Evolutionary conservation across 2,329 filamentous ascomycete species (phyloP), one percentile per base, ranked within the genome.

Genomic region (Botrytis sinoallii): DNA sequence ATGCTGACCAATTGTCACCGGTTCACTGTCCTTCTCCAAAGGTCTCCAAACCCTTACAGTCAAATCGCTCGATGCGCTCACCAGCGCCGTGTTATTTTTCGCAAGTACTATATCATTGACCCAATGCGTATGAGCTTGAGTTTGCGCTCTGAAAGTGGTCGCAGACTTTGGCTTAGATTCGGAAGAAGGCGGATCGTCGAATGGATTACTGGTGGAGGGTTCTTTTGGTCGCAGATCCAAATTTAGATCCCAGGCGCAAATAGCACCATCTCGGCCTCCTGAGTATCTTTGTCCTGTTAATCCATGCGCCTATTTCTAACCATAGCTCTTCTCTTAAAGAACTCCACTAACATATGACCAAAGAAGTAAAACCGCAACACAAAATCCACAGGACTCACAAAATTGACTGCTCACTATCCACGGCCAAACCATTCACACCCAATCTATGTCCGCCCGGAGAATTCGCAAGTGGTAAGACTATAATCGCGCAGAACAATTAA

Each of bases 161-260:
- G 85, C 84, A 63, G 85, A 80, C 75, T 84, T 84, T 48, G 84
- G 79, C 77, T 83, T 86, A 77, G 81, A 79, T 72, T 75, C 79
- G 75, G 74, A 74, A 6, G 75, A 74, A 8, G 75, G 74, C 46
- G 78, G 77, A 55, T 80, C 78, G 46, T 81, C 79, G 72, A 81
- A 81, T 29, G 79, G 79, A 59, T 81, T 78, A 29, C 80, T 78
- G 29, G 72, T 46, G 8, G 57, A 22, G 25, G 73, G 72, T 57
- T 72, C 72, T 63, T 74, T 72, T 44, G 69, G 73, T 63, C 84
- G 84, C 76, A 93, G 85, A 81, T 94, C 88, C 80, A 93, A 89
- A 79, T 93, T 89, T 71, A 98, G 85, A 83, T 98, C 91, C 96
- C 96, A 99, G 75, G 95, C 94, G 84, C 96, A 99, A 78, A 99